Evolutionary conservation across 192 early-diverging fungal species (phyloP).

Genomic region (Thamnidium elegans): DNA sequence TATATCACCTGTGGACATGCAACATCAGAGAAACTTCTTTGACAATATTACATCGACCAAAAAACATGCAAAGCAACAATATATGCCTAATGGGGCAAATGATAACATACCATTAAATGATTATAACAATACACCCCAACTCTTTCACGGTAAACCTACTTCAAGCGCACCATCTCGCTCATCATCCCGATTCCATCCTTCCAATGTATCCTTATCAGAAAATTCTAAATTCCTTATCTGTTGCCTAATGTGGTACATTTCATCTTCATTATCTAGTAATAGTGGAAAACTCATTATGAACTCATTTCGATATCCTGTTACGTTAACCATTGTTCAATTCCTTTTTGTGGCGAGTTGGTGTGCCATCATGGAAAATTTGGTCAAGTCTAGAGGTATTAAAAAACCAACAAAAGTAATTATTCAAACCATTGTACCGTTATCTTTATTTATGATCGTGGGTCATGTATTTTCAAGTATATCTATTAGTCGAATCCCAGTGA

Average conservation of each 20-base stretch:
- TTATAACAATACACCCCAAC: no score
- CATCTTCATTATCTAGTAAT: conserved; percentile 82
- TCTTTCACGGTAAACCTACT: background rate
- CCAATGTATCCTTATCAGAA: background rate
- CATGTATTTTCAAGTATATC: conserved; percentile 78
- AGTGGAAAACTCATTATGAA: conserved; percentile 78
- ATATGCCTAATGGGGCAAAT: no score
- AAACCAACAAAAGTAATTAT: conserved; percentile 53
- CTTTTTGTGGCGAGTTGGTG: conserved; percentile 69
- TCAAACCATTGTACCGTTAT: conserved; percentile 64
- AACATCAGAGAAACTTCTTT: no score
- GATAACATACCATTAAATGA: no score
- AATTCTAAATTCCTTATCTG: conserved; percentile 50
- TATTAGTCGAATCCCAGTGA: conserved; percentile 72
- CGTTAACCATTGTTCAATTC: conserved; percentile 82
- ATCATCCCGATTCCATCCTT: background rate
- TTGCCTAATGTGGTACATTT: conserved; percentile 79
- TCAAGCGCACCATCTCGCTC: background rate
- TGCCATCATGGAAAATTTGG: conserved; percentile 35
- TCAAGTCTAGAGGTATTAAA: conserved; percentile 52
- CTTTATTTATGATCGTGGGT: conserved; percentile 77
- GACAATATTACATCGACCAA: no score
- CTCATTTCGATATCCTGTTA: conserved; percentile 75
- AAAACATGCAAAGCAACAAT: no score
- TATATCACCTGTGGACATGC: no score